These are phyloP conservation scores for Alternaria ethzedia DNA, from an alignment of 2,329 filamentous ascomycete genomes.

Conservation along the genomic window DNA sequence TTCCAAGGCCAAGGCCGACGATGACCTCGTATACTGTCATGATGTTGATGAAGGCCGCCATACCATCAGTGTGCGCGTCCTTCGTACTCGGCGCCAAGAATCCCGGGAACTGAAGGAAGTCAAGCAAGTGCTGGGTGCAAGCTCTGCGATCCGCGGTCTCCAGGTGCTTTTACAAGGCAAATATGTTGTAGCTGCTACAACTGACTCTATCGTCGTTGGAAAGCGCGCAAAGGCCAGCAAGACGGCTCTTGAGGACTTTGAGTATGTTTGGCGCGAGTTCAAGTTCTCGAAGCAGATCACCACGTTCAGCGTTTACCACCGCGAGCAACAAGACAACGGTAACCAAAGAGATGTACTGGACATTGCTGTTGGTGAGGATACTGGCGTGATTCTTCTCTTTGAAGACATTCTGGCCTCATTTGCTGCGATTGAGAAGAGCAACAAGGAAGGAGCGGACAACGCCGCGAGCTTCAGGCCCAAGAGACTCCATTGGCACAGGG, in stretches of 20 bases:
- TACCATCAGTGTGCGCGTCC: constrained; percentile 46
- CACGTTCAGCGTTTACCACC: constrained; percentile 40
- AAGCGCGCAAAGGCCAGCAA: constrained; percentile 48
- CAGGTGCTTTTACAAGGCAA: constrained; percentile 61
- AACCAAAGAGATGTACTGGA: constrained; percentile 63
- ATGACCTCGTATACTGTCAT: neutral
- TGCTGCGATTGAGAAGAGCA: constrained; percentile 47
- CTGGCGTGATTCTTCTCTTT: constrained; percentile 82
- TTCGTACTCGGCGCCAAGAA: constrained; percentile 36
- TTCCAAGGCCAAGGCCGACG: neutral
- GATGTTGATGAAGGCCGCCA: constrained; percentile 28
- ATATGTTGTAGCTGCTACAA: constrained; percentile 63
- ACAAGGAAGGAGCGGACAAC: constrained; percentile 25
- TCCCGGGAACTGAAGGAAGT: constrained; percentile 30
- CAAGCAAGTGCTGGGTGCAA: constrained; percentile 49
- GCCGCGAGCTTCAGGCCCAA: constrained; percentile 59
- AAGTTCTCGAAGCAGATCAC: constrained; percentile 65
- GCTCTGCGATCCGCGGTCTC: constrained; percentile 46
- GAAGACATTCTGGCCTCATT: constrained; percentile 72
- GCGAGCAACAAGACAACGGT: constrained; percentile 61
- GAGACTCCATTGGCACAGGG: constrained; percentile 89
- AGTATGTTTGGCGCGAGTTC: constrained; percentile 63
- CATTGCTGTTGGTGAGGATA: constrained; percentile 76
- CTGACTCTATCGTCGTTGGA: constrained; percentile 67
- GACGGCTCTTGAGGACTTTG: constrained; percentile 46